Percentiles rank a stretch among this genome's conserved stretches.
Evolutionary conservation across 495 filamentous ascomycete genomes (phyloP).

Genomic region (Penicillium waksmanii): DNA sequence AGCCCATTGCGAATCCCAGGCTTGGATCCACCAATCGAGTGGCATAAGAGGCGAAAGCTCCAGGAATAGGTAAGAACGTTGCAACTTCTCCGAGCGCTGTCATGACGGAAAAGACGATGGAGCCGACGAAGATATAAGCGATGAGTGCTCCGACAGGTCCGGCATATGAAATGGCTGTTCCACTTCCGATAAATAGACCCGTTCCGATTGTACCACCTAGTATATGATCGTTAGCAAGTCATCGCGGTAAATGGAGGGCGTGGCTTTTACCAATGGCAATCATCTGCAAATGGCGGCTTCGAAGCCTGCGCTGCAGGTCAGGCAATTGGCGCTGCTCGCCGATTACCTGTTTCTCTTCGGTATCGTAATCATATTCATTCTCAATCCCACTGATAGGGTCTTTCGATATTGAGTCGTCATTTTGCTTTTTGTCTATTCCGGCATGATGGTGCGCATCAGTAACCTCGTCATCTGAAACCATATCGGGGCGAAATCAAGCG

Average conservation of each 20-base stretch:
- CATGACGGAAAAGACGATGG: constrained; percentile 57
- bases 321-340: constrained; percentile 19
- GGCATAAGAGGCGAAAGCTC: constrained; percentile 69
- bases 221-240: constrained; percentile 22
- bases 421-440: constrained; percentile 4
- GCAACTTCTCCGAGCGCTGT: constrained; percentile 65
- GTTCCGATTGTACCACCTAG: constrained; percentile 72
- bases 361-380: constrained; percentile 17
- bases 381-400: neutral
- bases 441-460: constrained; percentile 4
- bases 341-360: constrained; percentile 20
- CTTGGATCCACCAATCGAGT: constrained; percentile 67
- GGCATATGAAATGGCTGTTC: constrained; percentile 60
- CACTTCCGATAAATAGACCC: constrained; percentile 71
- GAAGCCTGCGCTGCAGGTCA: constrained; percentile 52
- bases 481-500: constrained; percentile 1
- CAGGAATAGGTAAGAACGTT: constrained; percentile 69
- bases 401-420: constrained; percentile 1
- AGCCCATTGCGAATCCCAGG: constrained; percentile 72
- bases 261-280: constrained; percentile 56
- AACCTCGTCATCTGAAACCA: constrained; percentile 14
- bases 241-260: neutral
- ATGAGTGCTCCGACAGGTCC: constrained; percentile 67
- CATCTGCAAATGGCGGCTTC: constrained; percentile 35
- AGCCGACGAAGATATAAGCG: constrained; percentile 59